phyloP scores from a whole-genome alignment of 2,329 filamentous ascomycete genomes.

The Chaetomium sp. region DNA sequence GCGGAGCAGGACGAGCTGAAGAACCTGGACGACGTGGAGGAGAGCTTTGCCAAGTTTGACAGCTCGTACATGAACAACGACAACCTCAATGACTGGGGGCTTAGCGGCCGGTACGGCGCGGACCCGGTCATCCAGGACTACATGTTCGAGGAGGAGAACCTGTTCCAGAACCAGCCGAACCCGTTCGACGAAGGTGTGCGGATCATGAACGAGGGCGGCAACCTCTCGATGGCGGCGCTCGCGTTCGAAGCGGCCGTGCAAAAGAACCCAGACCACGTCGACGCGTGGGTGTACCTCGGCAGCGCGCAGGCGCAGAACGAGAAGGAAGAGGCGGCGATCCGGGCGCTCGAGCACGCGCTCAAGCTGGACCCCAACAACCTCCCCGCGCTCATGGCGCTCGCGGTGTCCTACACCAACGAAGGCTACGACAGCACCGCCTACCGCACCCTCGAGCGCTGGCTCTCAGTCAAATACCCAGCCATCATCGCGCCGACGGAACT shows the following conservation, averaged over 20 bases:
- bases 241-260: constrained; percentile 95
- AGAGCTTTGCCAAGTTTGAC: constrained; percentile 65
- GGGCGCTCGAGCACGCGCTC: constrained; percentile 83
- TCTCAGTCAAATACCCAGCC: constrained; percentile 87
- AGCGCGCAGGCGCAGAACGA: constrained; percentile 96
- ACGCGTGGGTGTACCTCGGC: constrained; percentile 90
- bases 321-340: constrained; percentile 93
- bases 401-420: constrained; percentile 97
- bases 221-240: constrained; percentile 84
- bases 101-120: constrained; percentile 47
- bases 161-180: constrained; percentile 68
- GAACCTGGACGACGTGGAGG: constrained; percentile 61
- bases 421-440: constrained; percentile 97
- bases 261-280: constrained; percentile 77
- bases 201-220: constrained; percentile 90
- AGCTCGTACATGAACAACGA: constrained; percentile 32
- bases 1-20: constrained; percentile 65
- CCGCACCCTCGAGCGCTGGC: constrained; percentile 91
- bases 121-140: constrained; percentile 84
- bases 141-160: constrained; percentile 89
- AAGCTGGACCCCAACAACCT: constrained; percentile 83
- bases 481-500: constrained; percentile 68
- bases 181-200: constrained; percentile 90
- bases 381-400: constrained; percentile 86
- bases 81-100: constrained; percentile 63